Percentiles rank a stretch among this genome's conserved stretches.
phyloP scores from a whole-genome alignment of 2,329 filamentous ascomycete genomes.

The Lasiodiplodia gonubiensis region DNA sequence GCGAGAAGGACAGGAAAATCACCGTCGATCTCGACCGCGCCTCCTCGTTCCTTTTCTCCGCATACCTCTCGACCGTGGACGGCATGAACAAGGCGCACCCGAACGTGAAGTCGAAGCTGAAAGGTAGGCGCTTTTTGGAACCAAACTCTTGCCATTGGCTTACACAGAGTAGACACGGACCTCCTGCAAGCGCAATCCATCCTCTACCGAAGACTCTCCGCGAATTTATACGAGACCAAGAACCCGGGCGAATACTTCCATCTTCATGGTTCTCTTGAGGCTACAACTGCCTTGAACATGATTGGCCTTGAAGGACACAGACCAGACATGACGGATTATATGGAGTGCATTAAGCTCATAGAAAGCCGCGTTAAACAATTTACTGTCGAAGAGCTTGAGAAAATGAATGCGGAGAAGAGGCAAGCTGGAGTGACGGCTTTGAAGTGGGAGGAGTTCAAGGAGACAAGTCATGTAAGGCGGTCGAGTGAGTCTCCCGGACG shows the following conservation, averaged over 20 bases:
- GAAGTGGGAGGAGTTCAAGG: conserved; percentile 49
- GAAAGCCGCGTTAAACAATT: conserved; percentile 50
- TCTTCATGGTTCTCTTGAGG: conserved; percentile 76
- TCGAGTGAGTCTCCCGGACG: background rate
- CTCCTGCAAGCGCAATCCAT: conserved; percentile 72
- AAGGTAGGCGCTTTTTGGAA: conserved; percentile 38
- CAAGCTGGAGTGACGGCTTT: conserved; percentile 51
- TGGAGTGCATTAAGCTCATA: conserved; percentile 48
- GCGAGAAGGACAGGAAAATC: conserved; percentile 53
- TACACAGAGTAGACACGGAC: conserved; percentile 67
- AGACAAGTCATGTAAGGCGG: conserved; percentile 46
- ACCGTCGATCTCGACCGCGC: conserved; percentile 60
- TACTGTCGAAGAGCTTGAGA: conserved; percentile 48
- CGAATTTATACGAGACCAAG: conserved; percentile 73
- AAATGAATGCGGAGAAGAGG: conserved; percentile 48
- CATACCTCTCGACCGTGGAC: conserved; percentile 62
- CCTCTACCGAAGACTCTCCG: conserved; percentile 73
- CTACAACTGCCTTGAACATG: conserved; percentile 72
- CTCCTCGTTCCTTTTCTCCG: conserved; percentile 63
- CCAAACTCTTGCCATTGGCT: conserved; percentile 27
- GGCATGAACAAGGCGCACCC: conserved; percentile 53
- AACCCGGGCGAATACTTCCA: conserved; percentile 73
- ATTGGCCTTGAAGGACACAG: conserved; percentile 68
- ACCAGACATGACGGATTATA: conserved; percentile 61
- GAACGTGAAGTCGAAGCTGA: conserved; percentile 54